Percentiles rank a stretch among this genome's conserved stretches.
phyloP scores from a whole-genome alignment of 805 yeast genomes.

The Ogataea sp. region DNA sequence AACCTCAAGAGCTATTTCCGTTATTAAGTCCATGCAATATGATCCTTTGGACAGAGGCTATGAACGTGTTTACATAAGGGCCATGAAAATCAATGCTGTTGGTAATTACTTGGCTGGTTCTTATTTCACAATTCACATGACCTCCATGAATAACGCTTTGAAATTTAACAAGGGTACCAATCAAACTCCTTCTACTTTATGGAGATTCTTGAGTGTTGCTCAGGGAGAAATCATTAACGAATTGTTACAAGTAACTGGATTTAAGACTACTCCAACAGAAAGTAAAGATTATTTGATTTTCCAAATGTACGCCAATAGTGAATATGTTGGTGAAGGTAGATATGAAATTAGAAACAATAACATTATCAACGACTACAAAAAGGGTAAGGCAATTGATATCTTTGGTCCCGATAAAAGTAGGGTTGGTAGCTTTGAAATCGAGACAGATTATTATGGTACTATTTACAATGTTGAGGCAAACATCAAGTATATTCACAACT shows the following conservation, averaged over 20 bases:
- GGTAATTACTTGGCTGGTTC: slow-evolving; percentile 22
- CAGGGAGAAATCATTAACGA: slow-evolving; percentile 72
- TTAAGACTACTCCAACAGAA: slow-evolving; percentile 34
- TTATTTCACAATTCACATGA: slow-evolving; percentile 45
- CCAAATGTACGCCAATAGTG: slow-evolving; percentile 56
- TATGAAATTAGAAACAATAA: slow-evolving; percentile 27
- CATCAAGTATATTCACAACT: slow-evolving; percentile 45
- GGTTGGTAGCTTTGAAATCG: slow-evolving; percentile 38
- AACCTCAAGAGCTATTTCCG: slow-evolving; percentile 45
- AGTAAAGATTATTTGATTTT: slow-evolving; percentile 49
- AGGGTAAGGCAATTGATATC: slow-evolving; percentile 36
- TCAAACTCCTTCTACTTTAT: slow-evolving; percentile 38
- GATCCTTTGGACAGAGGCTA: slow-evolving; percentile 53
- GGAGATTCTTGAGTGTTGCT: slow-evolving; percentile 70
- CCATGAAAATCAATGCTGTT: slow-evolving; percentile 38
- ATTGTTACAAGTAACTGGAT: slow-evolving; percentile 53
- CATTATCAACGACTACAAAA: slow-evolving; percentile 28
- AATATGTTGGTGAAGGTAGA: slow-evolving; percentile 49
- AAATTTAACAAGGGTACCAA: slow-evolving; percentile 63
- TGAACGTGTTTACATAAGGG: slow-evolving; percentile 51
- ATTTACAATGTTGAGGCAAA: slow-evolving; percentile 50
- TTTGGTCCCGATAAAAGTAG: slow-evolving; percentile 27
- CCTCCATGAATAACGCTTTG: slow-evolving; percentile 41
- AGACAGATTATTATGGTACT: slow-evolving; percentile 63
- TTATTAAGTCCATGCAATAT: slow-evolving; percentile 56